Evolutionary conservation across 2,329 filamentous ascomycete genomes (phyloP).

Genomic region (Sclerotinia nivalis): DNA sequence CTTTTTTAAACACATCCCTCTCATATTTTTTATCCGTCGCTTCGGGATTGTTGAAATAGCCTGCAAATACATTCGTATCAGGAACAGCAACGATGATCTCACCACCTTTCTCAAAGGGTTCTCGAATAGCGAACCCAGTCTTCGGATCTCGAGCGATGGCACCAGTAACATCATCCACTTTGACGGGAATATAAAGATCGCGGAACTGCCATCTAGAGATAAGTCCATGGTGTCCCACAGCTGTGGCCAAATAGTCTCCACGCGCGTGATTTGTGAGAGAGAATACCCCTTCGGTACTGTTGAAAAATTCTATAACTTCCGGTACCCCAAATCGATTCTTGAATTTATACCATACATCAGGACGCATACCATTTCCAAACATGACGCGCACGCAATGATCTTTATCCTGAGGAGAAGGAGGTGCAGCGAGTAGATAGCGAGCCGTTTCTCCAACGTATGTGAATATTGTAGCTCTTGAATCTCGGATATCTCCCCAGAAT

Average conservation of each 20-base stretch:
- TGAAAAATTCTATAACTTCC: conserved; percentile 73
- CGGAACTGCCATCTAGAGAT: conserved; percentile 55
- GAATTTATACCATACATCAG: conserved; percentile 67
- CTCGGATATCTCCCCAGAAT: conserved; percentile 73
- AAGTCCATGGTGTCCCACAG: conserved; percentile 71
- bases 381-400: conserved; percentile 59
- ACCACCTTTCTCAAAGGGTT: conserved; percentile 67
- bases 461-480: conserved; percentile 67
- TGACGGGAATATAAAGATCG: conserved; percentile 64
- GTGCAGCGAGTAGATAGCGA: conserved; percentile 69
- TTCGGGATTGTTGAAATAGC: conserved; percentile 67
- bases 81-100: conserved; percentile 70
- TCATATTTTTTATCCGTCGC: conserved; percentile 69
- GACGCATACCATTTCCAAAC: conserved; percentile 67
- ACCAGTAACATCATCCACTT: conserved; percentile 66
- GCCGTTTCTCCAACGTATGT: conserved; percentile 79
- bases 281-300: conserved; percentile 72
- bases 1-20: conserved; percentile 63
- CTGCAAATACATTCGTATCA: conserved; percentile 58
- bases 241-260: conserved; percentile 62
- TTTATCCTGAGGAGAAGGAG: conserved; percentile 61
- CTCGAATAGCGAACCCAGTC: conserved; percentile 66
- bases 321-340: conserved; percentile 62
- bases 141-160: conserved; percentile 65
- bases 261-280: conserved; percentile 58